phyloP scores from a whole-genome alignment of 257 asterid genomes.

The Leptodermis oblonga region DNA sequence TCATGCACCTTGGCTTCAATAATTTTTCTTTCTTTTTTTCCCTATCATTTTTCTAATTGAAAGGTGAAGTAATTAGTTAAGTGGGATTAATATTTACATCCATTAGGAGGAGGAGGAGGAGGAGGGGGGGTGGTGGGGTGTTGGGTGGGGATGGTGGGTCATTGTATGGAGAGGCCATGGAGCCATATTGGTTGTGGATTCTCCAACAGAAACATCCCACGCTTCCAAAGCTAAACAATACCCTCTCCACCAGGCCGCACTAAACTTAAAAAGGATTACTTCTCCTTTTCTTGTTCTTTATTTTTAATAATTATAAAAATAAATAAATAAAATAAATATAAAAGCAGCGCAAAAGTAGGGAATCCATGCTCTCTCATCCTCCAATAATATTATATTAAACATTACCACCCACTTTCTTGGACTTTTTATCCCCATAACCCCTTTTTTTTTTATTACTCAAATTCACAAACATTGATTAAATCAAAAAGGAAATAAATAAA shows the following conservation, averaged over 20 bases:
- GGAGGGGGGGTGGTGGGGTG: neutral
- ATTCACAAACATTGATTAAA: neutral
- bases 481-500: too few relatives aligned
- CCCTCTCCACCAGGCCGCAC: constrained; percentile 29
- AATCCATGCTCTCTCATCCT: constrained; percentile 25
- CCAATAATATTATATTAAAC: constrained; percentile 6
- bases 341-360: constrained; percentile 33
- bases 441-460: neutral
- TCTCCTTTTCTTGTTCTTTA: neutral
- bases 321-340: neutral
- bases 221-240: constrained; percentile 43
- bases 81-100: too few relatives aligned
- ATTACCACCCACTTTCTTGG: constrained; percentile 34
- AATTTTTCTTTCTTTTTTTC: neutral
- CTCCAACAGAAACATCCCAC: constrained; percentile 50
- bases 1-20: constrained; percentile 5
- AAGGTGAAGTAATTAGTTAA: neutral
- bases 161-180: constrained; percentile 24
- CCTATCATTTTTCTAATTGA: neutral
- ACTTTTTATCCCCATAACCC: constrained; percentile 30
- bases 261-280: constrained; percentile 12
- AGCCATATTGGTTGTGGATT: constrained; percentile 47
- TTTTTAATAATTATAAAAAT: neutral
- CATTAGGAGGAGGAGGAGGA: too few relatives aligned
- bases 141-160: constrained; percentile 34